These are phyloP conservation scores for Monilinia laxa DNA, from an alignment of 2,329 filamentous ascomycete genomes.

Conservation along the genomic window DNA sequence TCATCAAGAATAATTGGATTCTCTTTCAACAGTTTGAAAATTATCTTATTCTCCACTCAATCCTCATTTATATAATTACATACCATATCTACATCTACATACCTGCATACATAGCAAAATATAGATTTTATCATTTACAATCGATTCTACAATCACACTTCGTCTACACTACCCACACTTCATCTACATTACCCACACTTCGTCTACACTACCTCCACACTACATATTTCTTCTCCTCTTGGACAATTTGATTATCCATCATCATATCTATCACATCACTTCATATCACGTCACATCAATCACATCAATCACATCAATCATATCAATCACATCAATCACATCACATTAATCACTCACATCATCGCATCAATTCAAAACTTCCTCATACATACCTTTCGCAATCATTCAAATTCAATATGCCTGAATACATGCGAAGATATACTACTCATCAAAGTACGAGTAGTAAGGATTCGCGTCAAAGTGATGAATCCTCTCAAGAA, in stretches of 20 bases:
- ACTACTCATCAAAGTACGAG: conserved; percentile 39
- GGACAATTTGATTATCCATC: neutral
- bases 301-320: neutral
- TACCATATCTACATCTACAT: too few species aligned
- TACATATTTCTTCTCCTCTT: neutral
- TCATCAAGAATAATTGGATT: conserved; percentile 20
- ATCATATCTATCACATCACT: too few species aligned
- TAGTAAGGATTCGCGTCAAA: conserved; percentile 45
- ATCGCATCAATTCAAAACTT: neutral
- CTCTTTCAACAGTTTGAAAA: conserved; percentile 19
- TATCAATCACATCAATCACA: neutral
- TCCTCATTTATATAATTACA: conserved; percentile 5
- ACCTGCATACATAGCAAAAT: neutral
- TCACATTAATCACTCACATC: neutral
- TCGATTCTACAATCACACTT: too few species aligned
- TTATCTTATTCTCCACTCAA: conserved; percentile 10
- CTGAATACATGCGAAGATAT: conserved; percentile 33
- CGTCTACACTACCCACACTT: neutral
- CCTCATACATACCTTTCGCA: conserved; percentile 7
- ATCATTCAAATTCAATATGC: conserved; percentile 30
- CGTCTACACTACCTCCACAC: neutral
- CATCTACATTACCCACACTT: too few species aligned
- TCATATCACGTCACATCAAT: conserved; percentile 4
- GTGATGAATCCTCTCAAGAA: conserved; percentile 46
- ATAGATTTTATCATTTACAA: conserved; percentile 5